Evolutionary conservation across 148 eudicot genomes (phyloP).

Genomic region (Vaccinium myrtillus): DNA sequence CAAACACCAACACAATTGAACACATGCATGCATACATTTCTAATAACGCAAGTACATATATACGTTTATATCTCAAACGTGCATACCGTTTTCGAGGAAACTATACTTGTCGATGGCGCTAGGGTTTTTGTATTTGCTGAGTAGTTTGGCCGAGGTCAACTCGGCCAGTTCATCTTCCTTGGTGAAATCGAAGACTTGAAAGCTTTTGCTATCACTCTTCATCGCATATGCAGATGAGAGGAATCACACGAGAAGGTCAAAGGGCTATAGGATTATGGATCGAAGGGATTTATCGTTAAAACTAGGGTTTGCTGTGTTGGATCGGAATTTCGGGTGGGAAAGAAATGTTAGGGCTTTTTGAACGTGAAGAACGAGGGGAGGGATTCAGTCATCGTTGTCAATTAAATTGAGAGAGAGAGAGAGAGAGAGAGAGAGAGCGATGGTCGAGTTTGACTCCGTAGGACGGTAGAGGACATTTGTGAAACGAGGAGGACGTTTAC

Average conservation of each 20-base stretch:
- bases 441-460: not conserved
- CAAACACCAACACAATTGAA: not conserved
- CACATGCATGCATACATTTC: not conserved
- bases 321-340: not conserved
- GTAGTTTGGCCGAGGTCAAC: not conserved
- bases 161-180: slow-evolving; percentile 41
- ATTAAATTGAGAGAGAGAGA: not conserved
- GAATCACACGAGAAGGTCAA: not conserved
- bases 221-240: not conserved
- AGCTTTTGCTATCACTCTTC: slow-evolving; percentile 22
- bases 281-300: not conserved
- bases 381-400: not conserved
- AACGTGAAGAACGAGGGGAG: not conserved
- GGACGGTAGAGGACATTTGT: not conserved
- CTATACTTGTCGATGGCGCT: slow-evolving; percentile 30
- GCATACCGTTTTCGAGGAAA: slow-evolving; percentile 33
- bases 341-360: slow-evolving; percentile 4
- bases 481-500: not conserved
- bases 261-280: not conserved
- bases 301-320: not conserved
- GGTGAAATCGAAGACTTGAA: slow-evolving; percentile 48
- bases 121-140: slow-evolving; percentile 33
- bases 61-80: not conserved
- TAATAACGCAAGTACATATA: not conserved
- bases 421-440: not conserved